Conservation (phyloP, 306 rosid genomes). For the Trifolium fragiferum region DNA sequence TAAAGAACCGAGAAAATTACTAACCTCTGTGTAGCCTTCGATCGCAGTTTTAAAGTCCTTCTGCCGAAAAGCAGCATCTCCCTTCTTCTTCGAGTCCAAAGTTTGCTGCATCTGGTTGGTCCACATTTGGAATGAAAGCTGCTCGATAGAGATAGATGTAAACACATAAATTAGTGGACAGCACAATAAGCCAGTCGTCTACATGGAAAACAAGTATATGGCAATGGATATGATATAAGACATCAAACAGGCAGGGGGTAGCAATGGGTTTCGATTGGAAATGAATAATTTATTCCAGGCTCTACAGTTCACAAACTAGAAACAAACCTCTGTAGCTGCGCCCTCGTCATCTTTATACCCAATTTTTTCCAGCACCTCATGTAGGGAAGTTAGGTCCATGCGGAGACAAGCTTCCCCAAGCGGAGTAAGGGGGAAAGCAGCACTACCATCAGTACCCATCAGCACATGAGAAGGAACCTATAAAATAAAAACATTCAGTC, state of each 20-base stretch:
- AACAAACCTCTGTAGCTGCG: conserved; percentile 84
- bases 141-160: conserved; percentile 38
- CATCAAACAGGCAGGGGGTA: neutral
- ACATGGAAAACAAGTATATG: neutral
- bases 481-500: conserved; percentile 37
- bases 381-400: conserved; percentile 85
- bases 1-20: conserved; percentile 34
- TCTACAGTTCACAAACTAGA: conserved; percentile 33
- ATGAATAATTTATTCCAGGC: conserved; percentile 23
- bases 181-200: neutral
- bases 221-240: no score
- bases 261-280: neutral
- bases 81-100: conserved; percentile 87
- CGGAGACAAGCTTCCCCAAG: conserved; percentile 88
- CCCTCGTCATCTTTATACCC: conserved; percentile 98
- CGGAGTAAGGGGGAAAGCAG: conserved; percentile 66
- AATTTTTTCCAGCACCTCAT: conserved; percentile 81
- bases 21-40: conserved; percentile 78
- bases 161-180: conserved; percentile 20
- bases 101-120: conserved; percentile 98
- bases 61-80: conserved; percentile 80
- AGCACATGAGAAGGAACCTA: conserved; percentile 91
- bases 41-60: conserved; percentile 76
- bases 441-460: conserved; percentile 77
- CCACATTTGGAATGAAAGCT: conserved; percentile 99